Conservation (phyloP, 2,329 filamentous ascomycete species). For the Cytospora schulzeri region DNA sequence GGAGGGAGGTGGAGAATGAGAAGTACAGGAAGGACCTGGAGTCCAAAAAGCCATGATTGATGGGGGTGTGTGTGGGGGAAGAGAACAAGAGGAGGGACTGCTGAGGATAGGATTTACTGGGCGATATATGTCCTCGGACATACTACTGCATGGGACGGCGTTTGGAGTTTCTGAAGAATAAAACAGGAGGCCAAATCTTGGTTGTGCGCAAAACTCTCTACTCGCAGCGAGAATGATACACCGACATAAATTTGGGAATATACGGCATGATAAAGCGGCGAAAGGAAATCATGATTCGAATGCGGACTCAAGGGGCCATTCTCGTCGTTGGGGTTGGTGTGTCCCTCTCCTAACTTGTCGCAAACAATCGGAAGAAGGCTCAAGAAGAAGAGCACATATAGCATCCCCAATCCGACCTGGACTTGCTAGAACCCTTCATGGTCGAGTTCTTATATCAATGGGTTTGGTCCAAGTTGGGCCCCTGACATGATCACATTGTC, state of each 20-base stretch:
- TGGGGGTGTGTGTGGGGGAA: neutral
- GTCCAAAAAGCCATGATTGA: constrained; percentile 28
- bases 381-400: neutral
- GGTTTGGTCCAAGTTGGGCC: too few relatives aligned
- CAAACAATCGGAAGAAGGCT: neutral
- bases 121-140: neutral
- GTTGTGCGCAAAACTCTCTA: neutral
- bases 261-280: too few relatives aligned
- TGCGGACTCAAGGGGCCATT: too few relatives aligned
- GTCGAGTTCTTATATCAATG: neutral
- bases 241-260: neutral
- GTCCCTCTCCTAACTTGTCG: neutral
- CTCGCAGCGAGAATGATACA: neutral
- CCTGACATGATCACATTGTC: neutral
- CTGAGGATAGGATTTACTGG: neutral
- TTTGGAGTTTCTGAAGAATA: neutral
- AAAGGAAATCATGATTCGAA: neutral
- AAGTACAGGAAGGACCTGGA: constrained; percentile 51
- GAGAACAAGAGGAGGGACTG: neutral
- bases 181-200: neutral
- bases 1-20: constrained; percentile 67
- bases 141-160: constrained; percentile 9
- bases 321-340: neutral
- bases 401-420: neutral
- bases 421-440: neutral